Conservation (phyloP, 179 eudicot species). For the Gypsophila paniculata region DNA sequence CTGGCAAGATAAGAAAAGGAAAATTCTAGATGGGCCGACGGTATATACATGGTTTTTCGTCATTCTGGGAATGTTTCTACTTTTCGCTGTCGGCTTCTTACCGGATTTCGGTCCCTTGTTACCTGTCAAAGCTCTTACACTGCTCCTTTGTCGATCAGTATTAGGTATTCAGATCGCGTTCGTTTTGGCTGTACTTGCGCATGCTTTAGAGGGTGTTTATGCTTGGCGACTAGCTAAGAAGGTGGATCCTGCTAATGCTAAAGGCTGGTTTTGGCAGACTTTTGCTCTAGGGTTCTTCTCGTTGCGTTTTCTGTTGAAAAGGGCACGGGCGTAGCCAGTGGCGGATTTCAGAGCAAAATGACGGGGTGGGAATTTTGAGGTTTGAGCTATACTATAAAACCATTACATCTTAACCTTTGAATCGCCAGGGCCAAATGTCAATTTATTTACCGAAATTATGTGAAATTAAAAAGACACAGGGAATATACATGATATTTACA, state of each 20-base stretch:
- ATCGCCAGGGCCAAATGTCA: neutral
- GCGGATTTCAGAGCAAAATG: neutral
- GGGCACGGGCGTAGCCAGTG: constrained; percentile 30
- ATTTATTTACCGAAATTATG: neutral
- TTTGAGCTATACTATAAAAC: neutral
- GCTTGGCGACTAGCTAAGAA: constrained; percentile 72
- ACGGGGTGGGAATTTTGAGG: neutral
- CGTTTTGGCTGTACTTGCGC: constrained; percentile 38
- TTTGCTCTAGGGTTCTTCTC: constrained; percentile 61
- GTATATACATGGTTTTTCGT: constrained; percentile 57
- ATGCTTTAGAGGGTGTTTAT: constrained; percentile 57
- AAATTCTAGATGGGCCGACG: constrained; percentile 71
- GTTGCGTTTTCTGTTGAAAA: constrained; percentile 59
- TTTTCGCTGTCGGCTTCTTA: constrained; percentile 56
- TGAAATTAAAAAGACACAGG: neutral
- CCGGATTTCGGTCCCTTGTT: constrained; percentile 59
- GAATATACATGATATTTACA: neutral
- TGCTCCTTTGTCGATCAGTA: constrained; percentile 49
- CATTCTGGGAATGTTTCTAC: constrained; percentile 50
- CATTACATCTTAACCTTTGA: neutral
- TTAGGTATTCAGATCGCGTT: constrained; percentile 32
- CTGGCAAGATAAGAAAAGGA: constrained; percentile 63
- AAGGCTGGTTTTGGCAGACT: constrained; percentile 90
- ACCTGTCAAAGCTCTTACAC: constrained; percentile 40
- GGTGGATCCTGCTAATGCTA: constrained; percentile 71